These are phyloP conservation scores for Eutrema japonicum DNA, from an alignment of 345 rosid genomes.

Conservation along the genomic window DNA sequence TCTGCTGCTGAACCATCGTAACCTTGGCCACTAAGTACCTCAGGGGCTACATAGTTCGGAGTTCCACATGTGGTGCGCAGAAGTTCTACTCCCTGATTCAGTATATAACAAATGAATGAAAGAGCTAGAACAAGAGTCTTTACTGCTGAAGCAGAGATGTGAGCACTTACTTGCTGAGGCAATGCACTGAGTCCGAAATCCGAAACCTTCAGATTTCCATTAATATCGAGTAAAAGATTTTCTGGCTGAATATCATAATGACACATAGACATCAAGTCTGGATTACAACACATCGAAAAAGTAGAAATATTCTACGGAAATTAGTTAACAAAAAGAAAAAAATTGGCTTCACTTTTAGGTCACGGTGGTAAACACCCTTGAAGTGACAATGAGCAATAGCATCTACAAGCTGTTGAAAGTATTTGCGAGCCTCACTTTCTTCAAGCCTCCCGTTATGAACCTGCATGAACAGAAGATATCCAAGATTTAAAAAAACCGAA, in stretches of 20 bases:
- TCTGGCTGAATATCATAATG: conserved; percentile 66
- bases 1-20: conserved; percentile 95
- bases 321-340: not conserved
- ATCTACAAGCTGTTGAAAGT: conserved; percentile 94
- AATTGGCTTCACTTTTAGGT: conserved; percentile 63
- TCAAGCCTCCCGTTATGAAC: conserved; percentile 69
- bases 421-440: conserved; percentile 72
- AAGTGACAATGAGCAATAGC: conserved; percentile 85
- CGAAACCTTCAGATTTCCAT: conserved; percentile 87
- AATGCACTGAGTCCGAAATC: conserved; percentile 98
- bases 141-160: not conserved
- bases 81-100: conserved; percentile 84
- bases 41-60: conserved; percentile 98
- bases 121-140: conserved; percentile 16
- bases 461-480: conserved; percentile 45
- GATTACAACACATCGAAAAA: conserved; percentile 28
- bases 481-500: not conserved
- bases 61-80: conserved; percentile 96
- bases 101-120: conserved; percentile 36
- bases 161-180: conserved; percentile 86
- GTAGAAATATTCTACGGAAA: conserved; percentile 15
- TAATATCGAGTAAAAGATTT: conserved; percentile 74
- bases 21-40: conserved; percentile 68
- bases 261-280: conserved; percentile 10
- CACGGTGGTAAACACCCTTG: conserved; percentile 94